Base-by-base conservation (phyloP, 148 eudicot genomes). In the Camellia japonica region DNA sequence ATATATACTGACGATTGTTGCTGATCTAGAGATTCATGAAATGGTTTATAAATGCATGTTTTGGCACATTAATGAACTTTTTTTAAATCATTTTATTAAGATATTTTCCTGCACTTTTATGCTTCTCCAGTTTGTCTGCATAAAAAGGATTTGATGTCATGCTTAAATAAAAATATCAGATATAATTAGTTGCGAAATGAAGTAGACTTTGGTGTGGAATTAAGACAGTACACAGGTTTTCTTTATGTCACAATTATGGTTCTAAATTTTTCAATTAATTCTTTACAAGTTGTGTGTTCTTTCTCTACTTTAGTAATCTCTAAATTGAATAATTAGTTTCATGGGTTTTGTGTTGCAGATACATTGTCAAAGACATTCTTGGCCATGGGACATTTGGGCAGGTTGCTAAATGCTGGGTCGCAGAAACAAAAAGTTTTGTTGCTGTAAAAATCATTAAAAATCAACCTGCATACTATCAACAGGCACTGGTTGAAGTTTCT, bases 301-400 rank as follows among this genome's bases (percentile, higher is more conserved):
- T 58, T 59, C 68, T 68, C 43, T 51, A 23, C 19, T 65, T 52
- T 51, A 18, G 62, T 23, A 7, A 58, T 47, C 38, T 65, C 49
- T 56, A 30, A 65, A 30, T 58, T 7, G 49, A 60, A 55, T 71
- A 56, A 68, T 76, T 52, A 42, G 58, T 69, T 59, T 81, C 58
- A 65, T 58, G 46, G 55, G 70, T 15, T 46, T 79, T 60, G 65
- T 63, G 52, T 80, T 86, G 82, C 92, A 96, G 99, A 83, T 96
- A 96, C 78, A 83, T 96, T 74, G 98, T 96, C 61, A 96, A 93
- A 84, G 99, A 96, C 78, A 87, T 96, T 64, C 98, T 96, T 86
- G 99, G 99, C 46, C 99, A 93, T 65, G 99, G 99, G 78, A 96
- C 99, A 68, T 96, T 96, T 89, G 99, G 99, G 73, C 99, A 93